phyloP scores from a whole-genome alignment of 2,329 filamentous ascomycete species.

The Colletotrichum magnum region DNA sequence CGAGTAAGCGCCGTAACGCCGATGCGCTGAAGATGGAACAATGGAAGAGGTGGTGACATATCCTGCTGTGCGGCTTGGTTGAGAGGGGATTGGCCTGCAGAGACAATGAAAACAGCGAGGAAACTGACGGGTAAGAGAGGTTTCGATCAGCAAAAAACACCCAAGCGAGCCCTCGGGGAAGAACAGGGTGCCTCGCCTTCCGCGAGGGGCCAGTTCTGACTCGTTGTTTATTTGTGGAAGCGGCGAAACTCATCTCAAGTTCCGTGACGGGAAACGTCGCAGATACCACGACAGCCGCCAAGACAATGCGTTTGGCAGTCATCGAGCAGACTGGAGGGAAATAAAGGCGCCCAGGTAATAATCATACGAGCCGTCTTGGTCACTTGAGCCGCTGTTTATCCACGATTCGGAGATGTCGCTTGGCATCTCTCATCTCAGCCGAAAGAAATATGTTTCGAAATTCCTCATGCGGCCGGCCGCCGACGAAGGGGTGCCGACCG shows the following conservation, averaged over 20 bases:
- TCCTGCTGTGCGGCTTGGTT: background rate
- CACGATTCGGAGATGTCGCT: background rate
- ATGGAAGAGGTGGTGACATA: slow-evolving; percentile 11
- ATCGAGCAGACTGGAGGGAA: too few species aligned
- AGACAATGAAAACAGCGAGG: background rate
- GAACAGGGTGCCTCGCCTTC: slow-evolving; percentile 1
- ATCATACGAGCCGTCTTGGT: slow-evolving; percentile 7
- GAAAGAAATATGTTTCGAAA: background rate
- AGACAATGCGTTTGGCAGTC: slow-evolving; percentile 5
- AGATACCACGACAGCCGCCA: slow-evolving; percentile 9
- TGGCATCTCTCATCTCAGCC: background rate
- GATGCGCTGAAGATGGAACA: slow-evolving; percentile 7
- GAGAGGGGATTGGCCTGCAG: slow-evolving; percentile 22
- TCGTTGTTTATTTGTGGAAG: slow-evolving; percentile 31
- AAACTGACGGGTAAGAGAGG: background rate
- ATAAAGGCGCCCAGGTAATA: background rate
- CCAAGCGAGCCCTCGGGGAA: background rate
- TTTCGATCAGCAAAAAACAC: background rate
- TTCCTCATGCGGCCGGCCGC: background rate
- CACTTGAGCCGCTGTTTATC: background rate
- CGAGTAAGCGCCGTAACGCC: slow-evolving; percentile 20
- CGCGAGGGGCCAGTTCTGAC: slow-evolving; percentile 22
- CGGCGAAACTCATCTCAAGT: slow-evolving; percentile 38
- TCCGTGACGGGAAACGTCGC: slow-evolving; percentile 36
- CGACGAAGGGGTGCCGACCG: slow-evolving; percentile 2